These are phyloP conservation scores for Begonia peltatifolia DNA, from an alignment of 306 rosid species.

Conservation along the genomic window DNA sequence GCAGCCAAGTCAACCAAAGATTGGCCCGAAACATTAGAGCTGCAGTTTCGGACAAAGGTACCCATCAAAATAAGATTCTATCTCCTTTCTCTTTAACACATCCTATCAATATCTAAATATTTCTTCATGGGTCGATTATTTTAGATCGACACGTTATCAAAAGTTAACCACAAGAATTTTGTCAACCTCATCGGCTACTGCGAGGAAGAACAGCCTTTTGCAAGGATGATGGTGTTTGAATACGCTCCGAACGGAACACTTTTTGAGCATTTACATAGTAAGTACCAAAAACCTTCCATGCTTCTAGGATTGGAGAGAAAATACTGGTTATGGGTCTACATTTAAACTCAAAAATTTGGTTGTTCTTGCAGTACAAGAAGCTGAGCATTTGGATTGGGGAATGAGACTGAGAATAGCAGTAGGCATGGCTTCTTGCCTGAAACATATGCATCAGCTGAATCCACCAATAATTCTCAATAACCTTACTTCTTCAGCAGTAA, in stretches of 20 bases:
- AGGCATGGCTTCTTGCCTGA: constrained; percentile 83
- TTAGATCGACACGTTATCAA: constrained; percentile 67
- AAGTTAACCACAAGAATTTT: constrained; percentile 90
- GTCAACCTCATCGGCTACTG: constrained; percentile 82
- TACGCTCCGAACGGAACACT: constrained; percentile 92
- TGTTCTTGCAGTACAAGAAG: constrained; percentile 63
- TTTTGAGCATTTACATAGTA: constrained; percentile 87
- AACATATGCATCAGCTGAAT: constrained; percentile 59
- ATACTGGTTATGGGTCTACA: too few species aligned
- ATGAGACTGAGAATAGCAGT: constrained; percentile 65
- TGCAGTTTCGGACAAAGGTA: constrained; percentile 83
- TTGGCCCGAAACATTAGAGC: constrained; percentile 58
- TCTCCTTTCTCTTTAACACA: too few species aligned
- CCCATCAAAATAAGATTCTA: constrained; percentile 2
- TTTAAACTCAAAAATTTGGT: neutral
- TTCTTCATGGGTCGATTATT: too few species aligned
- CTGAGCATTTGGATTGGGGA: constrained; percentile 91
- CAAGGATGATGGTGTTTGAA: constrained; percentile 91
- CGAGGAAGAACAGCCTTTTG: constrained; percentile 79
- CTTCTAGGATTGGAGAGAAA: too few species aligned
- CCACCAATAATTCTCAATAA: constrained; percentile 46
- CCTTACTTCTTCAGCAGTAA: constrained; percentile 47
- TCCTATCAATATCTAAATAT: too few species aligned
- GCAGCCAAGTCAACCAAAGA: constrained; percentile 31
- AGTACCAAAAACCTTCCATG: constrained; percentile 16